Evolutionary conservation across 2,329 filamentous ascomycete genomes (phyloP), one percentile per base, ranked within the genome.

Genomic region (Piedraia hortae): DNA sequence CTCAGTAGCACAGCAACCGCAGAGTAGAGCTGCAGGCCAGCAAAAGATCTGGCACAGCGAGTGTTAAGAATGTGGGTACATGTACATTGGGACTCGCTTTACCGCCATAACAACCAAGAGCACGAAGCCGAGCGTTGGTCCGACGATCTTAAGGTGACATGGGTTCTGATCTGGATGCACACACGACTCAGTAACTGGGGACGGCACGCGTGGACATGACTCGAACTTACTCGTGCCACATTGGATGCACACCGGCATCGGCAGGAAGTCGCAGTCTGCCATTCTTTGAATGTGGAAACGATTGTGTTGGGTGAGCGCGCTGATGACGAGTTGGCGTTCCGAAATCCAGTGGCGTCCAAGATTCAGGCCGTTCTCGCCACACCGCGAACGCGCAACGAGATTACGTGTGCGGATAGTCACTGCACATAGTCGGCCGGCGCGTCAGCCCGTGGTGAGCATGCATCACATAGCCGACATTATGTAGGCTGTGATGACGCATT

Each of bases 101-200:
- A 36, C 34, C 14, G 42, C 42, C 29, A 43, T 34, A 12, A 36
- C 30, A 13, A 45, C 32, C 7, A 34, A 38, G 10, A 36, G 30
- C 5, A 37, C 21, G 30, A 45, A 45, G 7, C 42, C 42, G 4
- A 44, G 29, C 4, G 42, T 45, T n/a, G 42, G 42, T 6, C 42
- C 42, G 5, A 45, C 42, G 5, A 45, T 29, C 30, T 45, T 45
- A 26, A 43, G 29, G 22, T 45, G 40, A 31, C 42, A 45, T 10
- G 42, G 42, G 20, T 44, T 44, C 24, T 45, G 40, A 19, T 45
- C 37, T 28, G 30, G 8, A 9, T 11, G 22, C 21, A 6, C 6
- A 13, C 7, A 8, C 7, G 10, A 5, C 12, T 22, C 9, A 16
- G 7, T 10, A 17, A 17, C 16, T 7, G 16, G 16, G 5, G 10